Percentiles rank a stretch among this genome's conserved stretches.
Conservation (phyloP, 164 flowering plant genomes). For the Umbellularia californica region DNA sequence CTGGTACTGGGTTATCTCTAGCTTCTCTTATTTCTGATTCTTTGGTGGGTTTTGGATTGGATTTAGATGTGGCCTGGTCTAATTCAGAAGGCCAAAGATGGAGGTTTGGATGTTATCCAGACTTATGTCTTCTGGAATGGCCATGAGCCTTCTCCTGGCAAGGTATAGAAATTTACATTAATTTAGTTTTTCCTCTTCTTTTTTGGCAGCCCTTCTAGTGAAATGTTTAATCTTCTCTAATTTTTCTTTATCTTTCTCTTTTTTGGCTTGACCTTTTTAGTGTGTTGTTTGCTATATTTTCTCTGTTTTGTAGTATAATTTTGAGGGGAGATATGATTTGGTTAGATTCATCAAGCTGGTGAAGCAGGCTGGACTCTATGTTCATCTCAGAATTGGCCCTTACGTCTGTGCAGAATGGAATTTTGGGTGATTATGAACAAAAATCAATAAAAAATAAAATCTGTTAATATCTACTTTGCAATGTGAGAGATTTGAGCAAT, state of each 20-base stretch:
- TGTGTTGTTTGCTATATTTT: no score
- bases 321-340: conserved; percentile 84
- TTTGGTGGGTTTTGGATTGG: neutral
- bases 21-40: neutral
- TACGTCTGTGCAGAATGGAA: conserved; percentile 99
- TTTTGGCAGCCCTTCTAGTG: neutral
- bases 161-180: conserved; percentile 36
- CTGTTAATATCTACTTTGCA: neutral
- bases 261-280: no score
- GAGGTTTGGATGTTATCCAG: conserved; percentile 91
- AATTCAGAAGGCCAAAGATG: conserved; percentile 90
- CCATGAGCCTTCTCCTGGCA: conserved; percentile 82
- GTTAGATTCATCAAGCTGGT: conserved; percentile 78
- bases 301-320: conserved; percentile 53
- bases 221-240: conserved; percentile 3
- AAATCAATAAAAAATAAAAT: neutral
- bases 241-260: no score
- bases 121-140: conserved; percentile 99
- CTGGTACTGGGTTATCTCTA: neutral
- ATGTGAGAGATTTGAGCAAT: neutral
- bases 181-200: neutral
- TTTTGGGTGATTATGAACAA: conserved; percentile 53
- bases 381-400: conserved; percentile 91
- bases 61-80: conserved; percentile 96
- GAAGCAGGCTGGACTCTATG: conserved; percentile 80